Evolutionary conservation across 345 rosid species (phyloP).

Genomic region (Iberis pinnata): DNA sequence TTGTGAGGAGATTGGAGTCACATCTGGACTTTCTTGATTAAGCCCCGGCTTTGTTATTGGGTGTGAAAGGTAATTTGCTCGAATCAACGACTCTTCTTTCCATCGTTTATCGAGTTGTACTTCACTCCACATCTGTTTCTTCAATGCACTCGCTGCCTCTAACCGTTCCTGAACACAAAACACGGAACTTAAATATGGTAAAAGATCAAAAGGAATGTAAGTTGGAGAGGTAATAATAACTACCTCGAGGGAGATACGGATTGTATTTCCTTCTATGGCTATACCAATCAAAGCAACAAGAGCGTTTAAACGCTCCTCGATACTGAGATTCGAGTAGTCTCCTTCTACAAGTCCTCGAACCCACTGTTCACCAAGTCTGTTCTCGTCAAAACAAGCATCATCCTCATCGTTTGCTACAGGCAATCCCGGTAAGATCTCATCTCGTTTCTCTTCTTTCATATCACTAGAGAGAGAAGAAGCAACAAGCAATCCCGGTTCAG

Average conservation of each 20-base stretch:
- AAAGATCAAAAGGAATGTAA: conserved; percentile 6
- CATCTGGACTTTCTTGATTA: conserved; percentile 44
- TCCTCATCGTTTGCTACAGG: conserved; percentile 24
- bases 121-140: conserved; percentile 93
- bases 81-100: conserved; percentile 58
- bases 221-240: not conserved
- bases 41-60: conserved; percentile 41
- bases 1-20: conserved; percentile 34
- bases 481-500: conserved; percentile 33
- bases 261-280: conserved; percentile 72
- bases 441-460: conserved; percentile 21
- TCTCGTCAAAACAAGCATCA: conserved; percentile 50
- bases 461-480: conserved; percentile 33
- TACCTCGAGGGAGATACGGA: conserved; percentile 58
- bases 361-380: conserved; percentile 70
- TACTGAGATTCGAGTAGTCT: conserved; percentile 65
- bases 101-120: conserved; percentile 87
- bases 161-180: conserved; percentile 65
- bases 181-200: conserved; percentile 13
- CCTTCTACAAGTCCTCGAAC: conserved; percentile 79
- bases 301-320: conserved; percentile 75
- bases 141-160: conserved; percentile 78
- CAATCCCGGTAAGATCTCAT: conserved; percentile 19
- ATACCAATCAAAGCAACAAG: conserved; percentile 66
- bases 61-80: conserved; percentile 40